Evolutionary conservation across 2,329 filamentous ascomycete genomes (phyloP), one percentile per base, ranked within the genome.

Genomic region (Trichoderma citrinoviride): DNA sequence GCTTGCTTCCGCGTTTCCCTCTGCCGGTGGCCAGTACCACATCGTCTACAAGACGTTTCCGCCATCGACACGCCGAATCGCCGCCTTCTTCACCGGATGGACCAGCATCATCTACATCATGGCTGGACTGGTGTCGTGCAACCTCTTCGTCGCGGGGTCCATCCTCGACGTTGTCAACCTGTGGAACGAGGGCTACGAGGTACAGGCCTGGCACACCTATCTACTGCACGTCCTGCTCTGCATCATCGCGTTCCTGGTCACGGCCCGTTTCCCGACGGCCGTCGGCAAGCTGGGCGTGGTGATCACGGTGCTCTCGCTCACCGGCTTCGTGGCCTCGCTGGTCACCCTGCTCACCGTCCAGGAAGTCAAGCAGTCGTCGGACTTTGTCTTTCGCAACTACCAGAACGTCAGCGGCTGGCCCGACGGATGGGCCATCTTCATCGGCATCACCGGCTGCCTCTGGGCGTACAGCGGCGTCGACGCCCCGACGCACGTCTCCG

Each of bases 21-120:
- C 70, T 1, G 70, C 70, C 6, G 71, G 71, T 14, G 71, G 71
- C 10, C 71, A 72, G 23, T 72, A 72, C 19, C 71, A 72, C 23
- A 72, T 72, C 21, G 70, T 72, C 7, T 72, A 71, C 57, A 72
- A 70, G 69, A 64, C 63, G 0, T 72, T 72, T 49, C 70, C 71
- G 1, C 60, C 68, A 2, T 67, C 70, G 8, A 70, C 68, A 5
- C 68, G 70, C 12, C 70, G 61, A 14, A 61, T 67, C 21, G 70
- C 70, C 3, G 70, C 70, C 0, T 72, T 72, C 44, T 70, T 71
- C 43, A 72, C 70, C 0, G 70, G 67, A 0, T 72, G 70, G 70
- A 67, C 70, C 10, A 65, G 69, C 5, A 68, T 72, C 19, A 71
- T 72, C 40, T 72, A 71, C 41, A 70, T 72, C 53, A 72, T 72